Evolutionary conservation across 2,329 filamentous ascomycete genomes (phyloP), one percentile per base, ranked within the genome.

Genomic region (Lecanicillium sp.): DNA sequence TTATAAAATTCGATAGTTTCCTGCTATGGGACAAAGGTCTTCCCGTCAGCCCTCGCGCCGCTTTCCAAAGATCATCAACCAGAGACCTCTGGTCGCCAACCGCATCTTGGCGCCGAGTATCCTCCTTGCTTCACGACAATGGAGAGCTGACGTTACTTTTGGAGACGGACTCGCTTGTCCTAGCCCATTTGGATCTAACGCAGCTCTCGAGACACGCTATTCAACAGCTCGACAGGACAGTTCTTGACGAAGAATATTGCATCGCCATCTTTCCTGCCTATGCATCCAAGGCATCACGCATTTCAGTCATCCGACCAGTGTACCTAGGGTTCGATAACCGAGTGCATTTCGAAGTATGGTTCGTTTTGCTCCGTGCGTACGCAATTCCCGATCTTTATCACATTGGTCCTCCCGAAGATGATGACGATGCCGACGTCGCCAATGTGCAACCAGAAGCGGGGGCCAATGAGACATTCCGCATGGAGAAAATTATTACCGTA

Each of bases 241-340:
- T 98, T 8, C 63, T 98, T 30, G 87, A 94, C 47, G 85, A 92
- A 57, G 87, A 95, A 43, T 92, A 85, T 54, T 96, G 89, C 64
- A 85, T 98, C 46, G 89, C 86, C 37, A 90, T 98, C 33, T 95
- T 95, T 54, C 90, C 92, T 13, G 89, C 90, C 45, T 96, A 98
- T 60, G 80, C 86, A 1, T 73, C 83, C 9, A 78, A 78, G 15
- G 75, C 85, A 2, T 83, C 78, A 3, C 75, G 83, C 14, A 69
- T 90, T 40, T 83, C 83, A 6, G 75, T 90, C 19, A 80, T 87
- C 43, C 79, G 85, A n/a, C 90, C 92, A 0, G 80, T 96, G 27
- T 95, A 94, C 55, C 69, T 98, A 25, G 84, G 86, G 4, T 64
- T 95, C 32, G 90, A 96, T 49, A 89, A 78, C 18, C 77, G 89